Base-by-base conservation (phyloP, 345 rosid genomes). In the Populus pruinosa region DNA sequence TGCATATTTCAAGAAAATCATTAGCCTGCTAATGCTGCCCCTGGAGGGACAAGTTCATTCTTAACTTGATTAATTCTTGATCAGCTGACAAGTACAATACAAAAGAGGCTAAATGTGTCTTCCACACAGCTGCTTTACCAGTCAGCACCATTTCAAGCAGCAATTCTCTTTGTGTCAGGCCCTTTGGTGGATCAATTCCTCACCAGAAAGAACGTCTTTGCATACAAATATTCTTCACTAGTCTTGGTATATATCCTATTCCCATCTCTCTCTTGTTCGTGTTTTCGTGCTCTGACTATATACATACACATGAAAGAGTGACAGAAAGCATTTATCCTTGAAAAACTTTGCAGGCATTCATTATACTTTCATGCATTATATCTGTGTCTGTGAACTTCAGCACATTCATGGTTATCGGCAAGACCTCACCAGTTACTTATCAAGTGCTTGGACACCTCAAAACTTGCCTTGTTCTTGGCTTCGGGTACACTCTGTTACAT, bases 91-190 rank as follows among this genome's bases (percentile, higher is more conserved):
- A 96, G 89, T 81, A 93, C 98, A 70, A 96, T 96, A 72, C 99
- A 96, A 61, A 96, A 96, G 90, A 92, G 86, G 87, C 86, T 91
- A 12, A 93, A 92, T 77, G 99, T 96, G 20, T 90, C 99, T 69
- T 93, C 99, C 56, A 96, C 99, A 25, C 99, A 96, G 87, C 86
- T 96, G 76, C 89, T 93, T 12, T 96, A 96, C 82, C 99, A 96
- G 35, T 96, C 99, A 2, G 99, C 99, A 4, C 99, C 99, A 49
- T 96, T 93, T 81, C 99, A 96, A 85, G 97, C 99, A 8, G 99
- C 96, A n/a, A 80, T 93, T 85, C 94, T 96, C 47, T 96, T 96
- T 67, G 94, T 96, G 49, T 92, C 97, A 0, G 99, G 99, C 69
- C 99, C 99, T 17, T 72, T 96, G 56, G 99, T 96, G 6, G 99